Evolutionary conservation across 1,284 basidiomycete genomes (phyloP).

Genomic region (Boletellus sp.): DNA sequence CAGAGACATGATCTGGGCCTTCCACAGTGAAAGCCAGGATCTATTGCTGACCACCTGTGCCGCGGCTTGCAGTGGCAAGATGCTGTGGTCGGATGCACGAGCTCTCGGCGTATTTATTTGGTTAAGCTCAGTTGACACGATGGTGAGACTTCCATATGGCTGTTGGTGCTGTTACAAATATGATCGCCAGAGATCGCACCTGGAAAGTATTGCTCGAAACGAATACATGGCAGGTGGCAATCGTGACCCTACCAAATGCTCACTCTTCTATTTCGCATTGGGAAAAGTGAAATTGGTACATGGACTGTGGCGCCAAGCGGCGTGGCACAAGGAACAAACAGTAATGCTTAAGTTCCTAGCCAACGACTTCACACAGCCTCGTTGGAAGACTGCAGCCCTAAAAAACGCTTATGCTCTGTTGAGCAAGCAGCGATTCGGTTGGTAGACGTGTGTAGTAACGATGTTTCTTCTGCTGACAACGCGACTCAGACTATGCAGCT

Average conservation of each 20-base stretch:
- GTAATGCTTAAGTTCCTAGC: conserved; percentile 90
- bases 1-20: conserved; percentile 94
- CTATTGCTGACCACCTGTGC: conserved; percentile 72
- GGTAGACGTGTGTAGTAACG: conserved; percentile 25
- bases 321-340: conserved; percentile 88
- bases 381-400: conserved; percentile 90
- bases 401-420: conserved; percentile 97
- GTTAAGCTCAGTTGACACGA: conserved; percentile 71
- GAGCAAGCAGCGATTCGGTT: conserved; percentile 89
- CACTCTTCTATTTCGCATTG: conserved; percentile 92
- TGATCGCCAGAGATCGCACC: conserved; percentile 59
- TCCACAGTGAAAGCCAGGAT: conserved; percentile 89
- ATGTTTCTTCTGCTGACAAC: conserved; percentile 8
- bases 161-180: conserved; percentile 2
- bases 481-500: conserved; percentile 80
- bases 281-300: conserved; percentile 90
- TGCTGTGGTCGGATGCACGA: conserved; percentile 85
- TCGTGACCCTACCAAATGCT: conserved; percentile 87
- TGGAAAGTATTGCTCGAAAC: conserved; percentile 90
- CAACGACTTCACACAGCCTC: conserved; percentile 83
- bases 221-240: conserved; percentile 84
- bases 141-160: conserved; percentile 51
- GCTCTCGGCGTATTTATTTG: conserved; percentile 86
- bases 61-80: conserved; percentile 73
- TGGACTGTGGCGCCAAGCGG: conserved; percentile 93